These are phyloP conservation scores for Ceratocystis lukuohia DNA, from an alignment of 2,329 filamentous ascomycete species.

Conservation along the genomic window DNA sequence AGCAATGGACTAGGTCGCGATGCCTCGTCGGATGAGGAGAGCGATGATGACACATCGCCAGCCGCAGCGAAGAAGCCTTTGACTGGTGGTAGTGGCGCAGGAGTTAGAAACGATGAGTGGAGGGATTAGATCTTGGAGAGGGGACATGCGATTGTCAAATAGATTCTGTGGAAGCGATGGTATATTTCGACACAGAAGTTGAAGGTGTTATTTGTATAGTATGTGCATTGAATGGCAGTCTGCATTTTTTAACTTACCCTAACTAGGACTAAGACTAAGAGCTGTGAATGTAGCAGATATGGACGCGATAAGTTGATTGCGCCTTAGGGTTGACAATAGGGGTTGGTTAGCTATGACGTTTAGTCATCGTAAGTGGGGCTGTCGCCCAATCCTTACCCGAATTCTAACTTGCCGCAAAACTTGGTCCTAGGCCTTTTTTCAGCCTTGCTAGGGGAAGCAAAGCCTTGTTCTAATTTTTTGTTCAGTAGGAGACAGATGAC, in stretches of 20 bases:
- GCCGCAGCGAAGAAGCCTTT: constrained; percentile 10
- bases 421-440: not conserved
- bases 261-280: too few relatives aligned
- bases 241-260: not conserved
- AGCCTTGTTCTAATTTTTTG: not conserved
- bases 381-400: not conserved
- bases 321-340: not conserved
- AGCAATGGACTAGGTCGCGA: not conserved
- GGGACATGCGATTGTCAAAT: not conserved
- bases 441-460: not conserved
- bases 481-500: not conserved
- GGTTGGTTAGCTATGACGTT: not conserved
- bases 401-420: not conserved
- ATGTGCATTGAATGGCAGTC: not conserved
- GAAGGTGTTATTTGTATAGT: constrained; percentile 1
- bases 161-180: not conserved
- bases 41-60: constrained; percentile 15
- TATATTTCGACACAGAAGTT: not conserved
- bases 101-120: constrained; percentile 37
- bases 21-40: constrained; percentile 18
- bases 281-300: not conserved
- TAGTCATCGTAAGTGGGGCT: constrained; percentile 13
- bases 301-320: not conserved
- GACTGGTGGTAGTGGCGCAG: constrained; percentile 23
- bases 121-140: constrained; percentile 25